phyloP scores from a whole-genome alignment of 208 protist species.

The Crithidia acanthocephali region DNA sequence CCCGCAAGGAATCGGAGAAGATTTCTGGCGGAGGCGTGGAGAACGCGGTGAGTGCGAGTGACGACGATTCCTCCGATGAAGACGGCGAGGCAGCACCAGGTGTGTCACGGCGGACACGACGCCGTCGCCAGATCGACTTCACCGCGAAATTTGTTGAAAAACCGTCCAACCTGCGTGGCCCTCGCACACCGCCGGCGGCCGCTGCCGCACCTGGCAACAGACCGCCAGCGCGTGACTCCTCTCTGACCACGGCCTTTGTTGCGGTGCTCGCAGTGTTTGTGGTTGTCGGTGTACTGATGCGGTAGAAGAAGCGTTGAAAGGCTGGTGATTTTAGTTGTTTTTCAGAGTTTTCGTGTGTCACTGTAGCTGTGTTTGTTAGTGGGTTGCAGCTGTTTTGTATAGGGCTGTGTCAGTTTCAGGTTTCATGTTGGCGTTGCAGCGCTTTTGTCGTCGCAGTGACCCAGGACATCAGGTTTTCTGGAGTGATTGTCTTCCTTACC shows the following conservation, averaged over 20 bases:
- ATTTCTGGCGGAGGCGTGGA: too few relatives aligned
- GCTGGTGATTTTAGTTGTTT: not conserved
- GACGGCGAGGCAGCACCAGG: not conserved
- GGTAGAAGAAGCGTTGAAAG: not conserved
- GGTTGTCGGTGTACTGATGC: constrained; percentile 16
- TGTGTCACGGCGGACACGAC: not conserved
- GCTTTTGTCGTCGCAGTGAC: too few relatives aligned
- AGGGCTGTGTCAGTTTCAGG: too few relatives aligned
- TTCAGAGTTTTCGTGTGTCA: not conserved
- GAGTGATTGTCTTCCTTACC: not conserved
- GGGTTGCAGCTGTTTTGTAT: not conserved
- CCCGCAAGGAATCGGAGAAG: not conserved
- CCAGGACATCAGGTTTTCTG: too few relatives aligned
- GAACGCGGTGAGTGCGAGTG: not conserved
- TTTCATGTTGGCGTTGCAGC: too few relatives aligned
- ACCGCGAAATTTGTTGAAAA: constrained; percentile 11
- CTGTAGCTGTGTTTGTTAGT: not conserved
- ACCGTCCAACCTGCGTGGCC: not conserved
- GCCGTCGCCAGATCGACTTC: constrained; percentile 10
- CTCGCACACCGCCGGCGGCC: not conserved
- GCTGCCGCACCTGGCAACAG: not conserved
- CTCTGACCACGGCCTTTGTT: constrained; percentile 3
- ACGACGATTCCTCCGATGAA: not conserved
- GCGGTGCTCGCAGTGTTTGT: constrained; percentile 27
- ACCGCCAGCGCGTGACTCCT: not conserved